Evolutionary conservation across 192 early-diverging fungal genomes (phyloP).

Genomic region (Diversispora eburnea): DNA sequence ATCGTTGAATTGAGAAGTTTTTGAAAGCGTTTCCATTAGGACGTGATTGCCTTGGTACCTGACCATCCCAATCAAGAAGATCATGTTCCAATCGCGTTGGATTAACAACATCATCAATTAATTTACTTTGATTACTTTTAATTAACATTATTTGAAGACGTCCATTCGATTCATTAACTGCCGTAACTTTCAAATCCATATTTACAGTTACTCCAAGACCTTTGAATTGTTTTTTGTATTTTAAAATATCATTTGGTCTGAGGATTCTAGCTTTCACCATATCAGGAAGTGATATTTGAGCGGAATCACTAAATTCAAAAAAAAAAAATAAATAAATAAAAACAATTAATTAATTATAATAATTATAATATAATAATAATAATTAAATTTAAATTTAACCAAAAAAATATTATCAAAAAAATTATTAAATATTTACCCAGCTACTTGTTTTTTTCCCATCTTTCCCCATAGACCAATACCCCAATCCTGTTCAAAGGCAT

Average conservation of each 20-base stretch:
- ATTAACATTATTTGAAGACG: neutral
- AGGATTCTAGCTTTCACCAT: neutral
- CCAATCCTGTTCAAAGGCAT: slow-evolving; percentile 13
- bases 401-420: neutral
- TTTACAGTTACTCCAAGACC: neutral
- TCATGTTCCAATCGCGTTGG: slow-evolving; percentile 45
- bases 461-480: neutral
- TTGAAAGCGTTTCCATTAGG: slow-evolving; percentile 48
- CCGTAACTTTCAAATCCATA: neutral
- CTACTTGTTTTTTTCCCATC: neutral
- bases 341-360: too few relatives aligned
- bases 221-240: slow-evolving; percentile 7
- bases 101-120: slow-evolving; percentile 26
- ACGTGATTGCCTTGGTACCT: slow-evolving; percentile 38
- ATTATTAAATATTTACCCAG: slow-evolving; percentile 1
- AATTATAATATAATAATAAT: too few relatives aligned
- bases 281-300: slow-evolving; percentile 3
- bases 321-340: neutral
- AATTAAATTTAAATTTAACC: neutral
- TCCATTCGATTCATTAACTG: slow-evolving; percentile 9
- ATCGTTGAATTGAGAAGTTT: slow-evolving; percentile 5
- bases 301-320: slow-evolving; percentile 9
- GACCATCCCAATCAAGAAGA: slow-evolving; percentile 40
- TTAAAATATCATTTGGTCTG: neutral
- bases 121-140: neutral